Percentiles rank a stretch among this genome's conserved stretches.
These are phyloP conservation scores for Raddia distichophylla DNA, from an alignment of 176 grass and related monocot species.

Conservation along the genomic window DNA sequence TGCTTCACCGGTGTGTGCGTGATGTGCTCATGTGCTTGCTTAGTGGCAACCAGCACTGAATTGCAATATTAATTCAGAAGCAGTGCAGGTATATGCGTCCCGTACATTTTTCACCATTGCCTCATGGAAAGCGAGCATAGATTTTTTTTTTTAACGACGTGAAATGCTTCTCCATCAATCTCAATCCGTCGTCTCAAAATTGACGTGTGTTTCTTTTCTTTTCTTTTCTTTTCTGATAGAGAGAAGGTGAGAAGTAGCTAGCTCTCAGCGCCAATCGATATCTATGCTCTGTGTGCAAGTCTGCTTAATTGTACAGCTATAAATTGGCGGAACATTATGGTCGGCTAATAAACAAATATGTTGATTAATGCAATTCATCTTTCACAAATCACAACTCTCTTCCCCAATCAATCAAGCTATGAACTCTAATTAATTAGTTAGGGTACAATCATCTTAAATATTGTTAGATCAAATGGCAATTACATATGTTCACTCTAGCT, in stretches of 20 bases:
- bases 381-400: background rate
- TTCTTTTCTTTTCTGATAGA: background rate
- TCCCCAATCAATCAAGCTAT: background rate
- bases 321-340: background rate
- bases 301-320: background rate
- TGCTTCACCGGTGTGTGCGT: background rate
- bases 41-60: constrained; percentile 41
- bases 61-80: constrained; percentile 11
- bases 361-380: background rate
- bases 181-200: background rate
- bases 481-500: background rate
- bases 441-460: background rate
- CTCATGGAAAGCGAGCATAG: background rate
- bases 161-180: background rate
- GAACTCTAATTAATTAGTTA: background rate
- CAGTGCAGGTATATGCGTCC: background rate
- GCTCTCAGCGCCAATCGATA: background rate
- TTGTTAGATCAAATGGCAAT: background rate
- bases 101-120: background rate
- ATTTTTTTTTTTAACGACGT: background rate
- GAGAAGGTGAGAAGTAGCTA: background rate
- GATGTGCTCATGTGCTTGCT: background rate
- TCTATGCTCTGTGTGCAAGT: background rate
- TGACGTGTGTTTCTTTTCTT: background rate
- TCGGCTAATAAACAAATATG: background rate